phyloP scores from a whole-genome alignment of 2,329 filamentous ascomycete genomes.

The Madurella fahalii region DNA sequence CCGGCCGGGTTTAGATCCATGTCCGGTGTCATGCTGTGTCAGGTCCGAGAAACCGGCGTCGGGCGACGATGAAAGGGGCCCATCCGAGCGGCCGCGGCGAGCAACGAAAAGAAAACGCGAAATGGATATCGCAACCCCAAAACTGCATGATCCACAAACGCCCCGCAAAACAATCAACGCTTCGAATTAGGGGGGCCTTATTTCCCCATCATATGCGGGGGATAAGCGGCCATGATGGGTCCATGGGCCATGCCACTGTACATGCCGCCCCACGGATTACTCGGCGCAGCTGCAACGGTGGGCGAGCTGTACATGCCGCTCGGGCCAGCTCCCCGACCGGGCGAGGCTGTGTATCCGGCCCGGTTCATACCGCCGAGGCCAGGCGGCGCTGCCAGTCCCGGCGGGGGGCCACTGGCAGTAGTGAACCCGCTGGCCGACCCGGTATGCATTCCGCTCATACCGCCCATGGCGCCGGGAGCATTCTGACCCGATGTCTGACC shows the following conservation, averaged over 20 bases:
- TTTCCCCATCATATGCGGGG: conserved; percentile 29
- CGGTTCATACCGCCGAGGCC: conserved; percentile 49
- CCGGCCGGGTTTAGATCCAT: conserved; percentile 7
- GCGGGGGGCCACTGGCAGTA: conserved; percentile 71
- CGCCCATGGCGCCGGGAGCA: conserved; percentile 41
- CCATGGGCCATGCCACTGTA: conserved; percentile 18
- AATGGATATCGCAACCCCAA: not conserved
- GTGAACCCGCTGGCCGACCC: conserved; percentile 57
- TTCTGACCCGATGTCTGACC: conserved; percentile 55
- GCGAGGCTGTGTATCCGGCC: conserved; percentile 16
- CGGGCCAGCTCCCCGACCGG: conserved; percentile 13
- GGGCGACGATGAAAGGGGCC: not conserved
- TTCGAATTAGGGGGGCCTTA: conserved; percentile 1
- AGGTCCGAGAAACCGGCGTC: conserved; percentile 11
- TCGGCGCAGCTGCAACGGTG: conserved; percentile 13
- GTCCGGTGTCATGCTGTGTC: conserved; percentile 10
- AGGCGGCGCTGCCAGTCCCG: conserved; percentile 72
- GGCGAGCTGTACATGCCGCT: conserved; percentile 19
- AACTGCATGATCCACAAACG: not conserved
- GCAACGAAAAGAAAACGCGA: not conserved
- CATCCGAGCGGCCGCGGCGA: not conserved
- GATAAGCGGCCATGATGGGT: conserved; percentile 23
- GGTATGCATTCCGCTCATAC: conserved; percentile 57
- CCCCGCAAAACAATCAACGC: not conserved
- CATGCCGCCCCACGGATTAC: conserved; percentile 22